A percentile compares a stretch with the other conserved stretches of the same genome.
phyloP scores from a whole-genome alignment of 352 stramenopile species.

The Pythium vanterpoolii region DNA sequence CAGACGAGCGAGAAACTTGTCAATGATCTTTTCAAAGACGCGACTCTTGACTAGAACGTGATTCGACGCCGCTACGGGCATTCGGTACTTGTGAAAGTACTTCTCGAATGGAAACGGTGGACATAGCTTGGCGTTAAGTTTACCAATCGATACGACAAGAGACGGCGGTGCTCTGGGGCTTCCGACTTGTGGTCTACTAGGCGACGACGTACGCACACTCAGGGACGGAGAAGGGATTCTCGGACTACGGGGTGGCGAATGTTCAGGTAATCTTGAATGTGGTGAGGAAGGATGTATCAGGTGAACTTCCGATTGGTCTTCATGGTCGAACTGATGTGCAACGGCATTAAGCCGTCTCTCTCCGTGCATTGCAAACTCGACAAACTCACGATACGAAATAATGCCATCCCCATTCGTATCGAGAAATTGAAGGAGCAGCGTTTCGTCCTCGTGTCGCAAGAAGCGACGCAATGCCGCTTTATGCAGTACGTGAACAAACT shows the following conservation, averaged over 20 bases:
- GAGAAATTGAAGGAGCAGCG: constrained; percentile 63
- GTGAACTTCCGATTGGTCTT: background rate
- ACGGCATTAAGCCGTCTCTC: constrained; percentile 34
- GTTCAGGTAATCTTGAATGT: background rate
- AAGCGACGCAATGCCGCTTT: constrained; percentile 58
- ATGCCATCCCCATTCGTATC: constrained; percentile 58
- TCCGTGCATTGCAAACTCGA: constrained; percentile 53
- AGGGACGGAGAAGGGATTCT: constrained; percentile 8
- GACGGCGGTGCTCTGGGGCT: constrained; percentile 2
- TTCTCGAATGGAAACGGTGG: constrained; percentile 68
- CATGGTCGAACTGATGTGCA: constrained; percentile 10
- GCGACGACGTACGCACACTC: constrained; percentile 11
- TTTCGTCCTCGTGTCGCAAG: constrained; percentile 57
- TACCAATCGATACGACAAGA: constrained; percentile 33
- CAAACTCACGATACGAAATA: constrained; percentile 65
- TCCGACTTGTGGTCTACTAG: background rate
- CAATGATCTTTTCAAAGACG: constrained; percentile 70
- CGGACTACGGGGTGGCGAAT: constrained; percentile 9
- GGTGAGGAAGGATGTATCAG: background rate
- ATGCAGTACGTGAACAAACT: constrained; percentile 70
- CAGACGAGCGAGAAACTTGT: constrained; percentile 70
- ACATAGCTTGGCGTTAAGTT: constrained; percentile 42
- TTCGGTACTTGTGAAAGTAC: constrained; percentile 71
- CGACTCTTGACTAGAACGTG: constrained; percentile 46
- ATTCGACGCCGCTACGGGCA: background rate